Conservation (phyloP, 257 asterid species). For the Avicennia marina region DNA sequence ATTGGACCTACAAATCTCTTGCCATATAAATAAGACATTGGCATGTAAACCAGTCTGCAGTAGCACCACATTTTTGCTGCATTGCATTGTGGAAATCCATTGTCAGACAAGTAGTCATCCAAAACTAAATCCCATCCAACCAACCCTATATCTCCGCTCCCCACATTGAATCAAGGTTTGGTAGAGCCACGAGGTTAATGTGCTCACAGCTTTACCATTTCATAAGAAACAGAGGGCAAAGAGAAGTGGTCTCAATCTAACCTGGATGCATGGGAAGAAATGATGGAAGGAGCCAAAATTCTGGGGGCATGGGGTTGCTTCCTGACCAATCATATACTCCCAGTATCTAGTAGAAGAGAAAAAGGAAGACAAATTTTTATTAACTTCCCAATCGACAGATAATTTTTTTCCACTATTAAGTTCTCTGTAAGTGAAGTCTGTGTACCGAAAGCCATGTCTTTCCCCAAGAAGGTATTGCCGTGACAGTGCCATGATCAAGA, state of each 20-base stretch:
- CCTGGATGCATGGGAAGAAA: conserved; percentile 78
- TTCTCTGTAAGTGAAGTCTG: too few relatives aligned
- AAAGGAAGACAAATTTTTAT: too few relatives aligned
- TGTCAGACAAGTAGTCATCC: too few relatives aligned
- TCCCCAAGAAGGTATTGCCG: conserved; percentile 78
- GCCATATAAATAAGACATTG: too few relatives aligned
- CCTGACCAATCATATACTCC: conserved; percentile 69
- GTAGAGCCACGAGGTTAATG: too few relatives aligned
- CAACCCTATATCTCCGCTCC: too few relatives aligned
- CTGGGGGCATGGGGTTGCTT: conserved; percentile 74
- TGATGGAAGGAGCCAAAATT: conserved; percentile 66
- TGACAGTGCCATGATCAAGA: conserved; percentile 68
- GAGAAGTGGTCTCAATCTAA: conserved; percentile 6
- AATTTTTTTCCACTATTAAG: too few relatives aligned
- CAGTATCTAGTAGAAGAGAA: conserved; percentile 32
- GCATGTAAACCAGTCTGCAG: conserved; percentile 63
- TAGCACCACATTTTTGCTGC: conserved; percentile 82
- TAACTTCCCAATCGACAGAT: too few relatives aligned
- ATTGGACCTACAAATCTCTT: conserved; percentile 67
- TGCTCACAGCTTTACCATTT: too few relatives aligned
- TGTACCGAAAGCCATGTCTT: conserved; percentile 85
- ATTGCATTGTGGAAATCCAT: not conserved
- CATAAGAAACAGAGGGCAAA: too few relatives aligned
- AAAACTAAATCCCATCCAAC: too few relatives aligned
- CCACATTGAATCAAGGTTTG: too few relatives aligned